Base-by-base conservation (phyloP, 805 yeast genomes). In the Zygosaccharomyces kombuchaensis region DNA sequence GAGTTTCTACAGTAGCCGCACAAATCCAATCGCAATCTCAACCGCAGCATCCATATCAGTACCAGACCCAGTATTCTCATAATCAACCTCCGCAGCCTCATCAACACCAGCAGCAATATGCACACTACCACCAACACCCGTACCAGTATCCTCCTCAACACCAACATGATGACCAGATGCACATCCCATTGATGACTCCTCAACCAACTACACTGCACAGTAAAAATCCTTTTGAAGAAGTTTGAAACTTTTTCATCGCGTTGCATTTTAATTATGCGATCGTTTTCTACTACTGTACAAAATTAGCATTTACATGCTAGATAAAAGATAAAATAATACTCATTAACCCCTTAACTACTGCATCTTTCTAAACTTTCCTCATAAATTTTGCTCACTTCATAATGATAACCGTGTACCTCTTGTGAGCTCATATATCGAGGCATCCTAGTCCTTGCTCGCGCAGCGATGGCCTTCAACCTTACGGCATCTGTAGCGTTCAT, bases 381-480 rank as follows among this genome's bases (percentile, higher is more conserved):
- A 51, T 75, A 76, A 9, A 75, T 61, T 46, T 65, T 67, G 22
- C 73, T 66, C n/a, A 75, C 49, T 47, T 74, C 78, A 40, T 62
- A 63, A 39, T 73, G 74, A 51, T 66, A 72, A 2, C 75, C 77
- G 32, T 64, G 67, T n/a, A 72, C 52, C 7, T 55, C 45, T 31
- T 62, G 57, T 9, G 55, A 57, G 36, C 63, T 70, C 34, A 73
- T 64, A 34, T 52, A 58, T 7, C 60, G 58, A 5, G 71, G 66
- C 3, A 78, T 56, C 14, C 61, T 67, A 3, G 74, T 54, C 36
- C 85, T 65, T 21, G 81, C 63, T 22, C 84, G 65, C 51, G 76
- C 77, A 0, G 78, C 77, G 13, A 80, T 76, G 1, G 80, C 76
- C 25, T 67, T 63, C 16, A 80, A 66, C 45, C 86, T 65, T 4